Evolutionary conservation across 306 rosid genomes (phyloP), one percentile per base, ranked within the genome.

Genomic region (Geum urbanum): DNA sequence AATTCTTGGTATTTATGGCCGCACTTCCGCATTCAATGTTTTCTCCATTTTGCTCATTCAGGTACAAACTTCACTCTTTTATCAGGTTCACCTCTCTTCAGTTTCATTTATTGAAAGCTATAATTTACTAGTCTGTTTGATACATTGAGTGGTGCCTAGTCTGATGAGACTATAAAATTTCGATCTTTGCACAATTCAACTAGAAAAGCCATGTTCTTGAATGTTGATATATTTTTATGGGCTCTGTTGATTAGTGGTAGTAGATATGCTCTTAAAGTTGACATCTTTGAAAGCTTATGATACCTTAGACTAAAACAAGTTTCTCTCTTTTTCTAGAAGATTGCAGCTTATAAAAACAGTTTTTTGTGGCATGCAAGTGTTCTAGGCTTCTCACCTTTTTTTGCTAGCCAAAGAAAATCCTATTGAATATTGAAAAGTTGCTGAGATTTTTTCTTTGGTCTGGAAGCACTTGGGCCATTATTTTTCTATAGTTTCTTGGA

Each of bases 31-130:
- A 48, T 51, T 92, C 46, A 49, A 86, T 71, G 55, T 76, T 71
- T 69, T 77, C 22, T 52, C 79, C 58, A 49, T 76, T 66, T 94
- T 92, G 95, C 50, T 86, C 74, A 45, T 84, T 88, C 96, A 49
- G 96, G 97, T 90, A 72, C 52, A 70, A 32, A 32, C 37, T 32
- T 32, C 47, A 16, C 37, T 19, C 16, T 37, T n/a, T 70, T 10
- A 19, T 51, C 35, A 15, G 44, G 35, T 43, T 18, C 8, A 8
- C 14, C 15, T 74, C 59, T 43, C 10, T 68, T 56, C 39, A 43
- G 48, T 58, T 41, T 10, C 54, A 47, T 24, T 61, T 3, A 1
- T 13, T 2, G 15, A n/a, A 66, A 8, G 0, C 41, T 8, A 9
- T n/a, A 18, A 7, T 51, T 51, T 35, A 19, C 60, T 67, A 5